Evolutionary conservation across 768 basidiomycete genomes (phyloP), one percentile per base, ranked within the genome.

Genomic region (Udeniomyces megalosporus): DNA sequence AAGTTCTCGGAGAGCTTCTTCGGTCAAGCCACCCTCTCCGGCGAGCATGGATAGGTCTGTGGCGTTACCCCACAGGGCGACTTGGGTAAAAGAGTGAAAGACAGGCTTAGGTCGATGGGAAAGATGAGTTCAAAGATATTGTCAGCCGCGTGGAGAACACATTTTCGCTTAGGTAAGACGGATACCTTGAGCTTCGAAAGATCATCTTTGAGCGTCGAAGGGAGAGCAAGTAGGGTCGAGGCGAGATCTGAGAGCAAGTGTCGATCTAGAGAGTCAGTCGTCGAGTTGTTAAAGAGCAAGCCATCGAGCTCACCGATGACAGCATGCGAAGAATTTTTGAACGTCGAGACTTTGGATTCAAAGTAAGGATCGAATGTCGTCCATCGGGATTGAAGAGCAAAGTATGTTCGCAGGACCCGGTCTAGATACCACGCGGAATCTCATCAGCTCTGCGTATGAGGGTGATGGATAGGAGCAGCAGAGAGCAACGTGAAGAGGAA

Each of bases 41-140:
- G 90, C 90, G 29, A 97, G 78, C 14, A 97, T 81, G 0, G 89
- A 92, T 4, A 96, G 78, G 72, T 99, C 93, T 66, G 91, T 95
- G 15, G 91, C 90, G 71, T 96, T 96, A 49, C 92, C 92, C 90
- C 89, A 92, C 35, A 76, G 67, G 17, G 49, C 47, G 81, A 91
- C 88, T 69, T 90, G 86, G 8, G 87, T 77, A 85, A 91, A 89
- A 72, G 89, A 85, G 59, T 78, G 79, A 73, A 88, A 89, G 15
- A 90, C 70, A 0, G 84, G 76, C 34, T 76, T 74, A 20, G 88
- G n/a, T n/a, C n/a, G n/a, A n/a, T n/a, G n/a, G n/a, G n/a, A n/a
- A n/a, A n/a, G n/a, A n/a, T n/a, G n/a, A n/a, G n/a, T n/a, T n/a
- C n/a, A n/a, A n/a, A n/a, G n/a, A n/a, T n/a, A n/a, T n/a, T n/a